phyloP scores from a whole-genome alignment of 768 basidiomycete genomes.

The Neoboletus magnificus region DNA sequence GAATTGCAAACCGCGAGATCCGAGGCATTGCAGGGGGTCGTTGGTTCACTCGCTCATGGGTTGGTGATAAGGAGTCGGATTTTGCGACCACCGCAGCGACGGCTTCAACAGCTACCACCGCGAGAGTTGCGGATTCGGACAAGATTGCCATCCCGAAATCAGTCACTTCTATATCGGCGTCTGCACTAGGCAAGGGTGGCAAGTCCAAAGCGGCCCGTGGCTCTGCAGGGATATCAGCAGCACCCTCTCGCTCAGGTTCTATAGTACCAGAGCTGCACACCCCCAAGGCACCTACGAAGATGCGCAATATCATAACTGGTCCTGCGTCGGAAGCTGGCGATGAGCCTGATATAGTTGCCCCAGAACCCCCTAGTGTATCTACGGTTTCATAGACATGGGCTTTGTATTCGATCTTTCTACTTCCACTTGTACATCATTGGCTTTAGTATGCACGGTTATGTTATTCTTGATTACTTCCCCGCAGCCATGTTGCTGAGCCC shows the following conservation, averaged over 20 bases:
- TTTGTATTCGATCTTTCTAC: conserved; percentile 5
- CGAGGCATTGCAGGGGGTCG: conserved; percentile 80
- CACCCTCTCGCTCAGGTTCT: conserved; percentile 57
- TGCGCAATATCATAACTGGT: conserved; percentile 57
- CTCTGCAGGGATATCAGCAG: conserved; percentile 45
- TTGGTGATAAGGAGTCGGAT: conserved; percentile 78
- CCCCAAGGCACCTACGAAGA: conserved; percentile 57
- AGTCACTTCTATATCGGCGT: conserved; percentile 46
- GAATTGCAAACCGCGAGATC: conserved; percentile 70
- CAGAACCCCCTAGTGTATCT: conserved; percentile 19
- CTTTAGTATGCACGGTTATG: conserved; percentile 6
- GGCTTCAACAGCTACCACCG: conserved; percentile 23
- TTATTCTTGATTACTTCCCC: conserved; percentile 9
- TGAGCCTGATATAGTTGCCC: conserved; percentile 41
- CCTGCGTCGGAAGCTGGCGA: conserved; percentile 49
- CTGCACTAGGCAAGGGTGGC: conserved; percentile 39
- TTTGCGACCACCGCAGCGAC: conserved; percentile 41
- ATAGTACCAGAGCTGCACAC: conserved; percentile 44
- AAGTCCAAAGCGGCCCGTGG: conserved; percentile 39
- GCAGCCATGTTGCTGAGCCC: not conserved
- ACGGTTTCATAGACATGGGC: conserved; percentile 14
- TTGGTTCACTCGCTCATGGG: conserved; percentile 79
- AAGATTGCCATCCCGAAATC: conserved; percentile 35
- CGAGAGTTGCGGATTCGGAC: conserved; percentile 29
- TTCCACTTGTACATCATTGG: conserved; percentile 11